A percentile compares a stretch with the other conserved stretches of the same genome.
Evolutionary conservation across 108 stramenopile species (phyloP).

Genomic region (Nannochloropsis salina): DNA sequence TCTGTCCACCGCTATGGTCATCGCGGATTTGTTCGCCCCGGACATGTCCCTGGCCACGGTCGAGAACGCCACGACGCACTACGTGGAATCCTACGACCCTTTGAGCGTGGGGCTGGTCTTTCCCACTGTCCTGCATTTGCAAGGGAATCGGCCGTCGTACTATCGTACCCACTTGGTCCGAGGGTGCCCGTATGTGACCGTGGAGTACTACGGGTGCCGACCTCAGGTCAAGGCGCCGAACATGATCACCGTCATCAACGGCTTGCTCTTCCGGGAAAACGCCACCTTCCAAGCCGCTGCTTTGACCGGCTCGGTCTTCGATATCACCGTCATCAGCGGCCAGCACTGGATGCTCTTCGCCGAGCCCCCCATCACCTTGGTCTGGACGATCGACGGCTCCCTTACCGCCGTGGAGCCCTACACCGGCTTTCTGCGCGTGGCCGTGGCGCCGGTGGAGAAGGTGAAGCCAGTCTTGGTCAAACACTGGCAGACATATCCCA

Average conservation of each 20-base stretch:
- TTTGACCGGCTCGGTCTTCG: not conserved
- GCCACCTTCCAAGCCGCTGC: not conserved
- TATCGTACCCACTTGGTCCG: conserved; percentile 48
- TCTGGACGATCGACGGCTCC: not conserved
- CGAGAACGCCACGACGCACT: conserved; percentile 29
- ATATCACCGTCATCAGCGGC: not conserved
- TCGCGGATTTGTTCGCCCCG: conserved; percentile 37
- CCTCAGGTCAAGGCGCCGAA: conserved; percentile 25
- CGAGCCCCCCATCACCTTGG: conserved; percentile 18
- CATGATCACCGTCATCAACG: not conserved
- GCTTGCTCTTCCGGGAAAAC: not conserved
- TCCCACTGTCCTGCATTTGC: conserved; percentile 43
- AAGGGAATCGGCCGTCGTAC: conserved; percentile 33
- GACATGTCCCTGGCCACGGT: conserved; percentile 35
- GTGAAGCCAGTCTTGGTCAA: not conserved
- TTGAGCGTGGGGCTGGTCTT: conserved; percentile 39
- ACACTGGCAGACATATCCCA: not conserved
- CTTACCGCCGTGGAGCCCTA: not conserved
- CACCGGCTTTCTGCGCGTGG: not conserved
- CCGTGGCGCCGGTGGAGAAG: not conserved
- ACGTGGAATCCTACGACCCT: conserved; percentile 7
- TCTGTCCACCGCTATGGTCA: not conserved
- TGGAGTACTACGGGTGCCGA: conserved; percentile 35
- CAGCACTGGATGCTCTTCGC: conserved; percentile 35
- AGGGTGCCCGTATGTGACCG: conserved; percentile 54